phyloP scores from a whole-genome alignment of 345 rosid species.

The Arabidopsis arenosa region DNA sequence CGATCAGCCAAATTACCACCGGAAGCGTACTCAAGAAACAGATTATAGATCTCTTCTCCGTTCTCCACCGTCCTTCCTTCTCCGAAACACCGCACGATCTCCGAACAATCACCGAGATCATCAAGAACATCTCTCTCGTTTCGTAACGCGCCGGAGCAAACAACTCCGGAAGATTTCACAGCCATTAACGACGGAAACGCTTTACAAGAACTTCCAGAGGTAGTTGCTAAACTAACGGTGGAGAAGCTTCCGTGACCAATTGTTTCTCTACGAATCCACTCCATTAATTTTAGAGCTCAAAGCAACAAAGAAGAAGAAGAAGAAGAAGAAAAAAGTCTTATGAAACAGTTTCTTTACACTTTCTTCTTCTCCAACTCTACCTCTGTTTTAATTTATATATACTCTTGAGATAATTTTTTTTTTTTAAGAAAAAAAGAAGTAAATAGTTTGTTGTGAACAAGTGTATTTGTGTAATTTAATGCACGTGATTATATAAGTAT shows the following conservation, averaged over 20 bases:
- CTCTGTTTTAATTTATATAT: slow-evolving; percentile 27
- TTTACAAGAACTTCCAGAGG: slow-evolving; percentile 33
- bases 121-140: slow-evolving; percentile 57
- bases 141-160: slow-evolving; percentile 50
- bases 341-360: slow-evolving; percentile 33
- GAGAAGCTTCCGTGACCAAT: slow-evolving; percentile 77
- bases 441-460: slow-evolving; percentile 26
- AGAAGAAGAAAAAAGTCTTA: background rate
- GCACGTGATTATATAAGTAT: slow-evolving; percentile 38
- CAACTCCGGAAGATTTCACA: slow-evolving; percentile 65
- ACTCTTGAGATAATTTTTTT: background rate
- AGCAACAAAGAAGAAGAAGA: background rate
- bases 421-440: background rate
- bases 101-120: slow-evolving; percentile 50
- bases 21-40: slow-evolving; percentile 73
- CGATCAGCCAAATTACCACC: slow-evolving; percentile 61
- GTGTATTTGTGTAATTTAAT: slow-evolving; percentile 27
- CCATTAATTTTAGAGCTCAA: slow-evolving; percentile 43
- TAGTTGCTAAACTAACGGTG: slow-evolving; percentile 59
- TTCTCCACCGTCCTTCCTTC: slow-evolving; percentile 49
- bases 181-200: slow-evolving; percentile 58
- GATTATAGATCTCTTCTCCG: slow-evolving; percentile 57
- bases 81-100: slow-evolving; percentile 67
- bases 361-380: slow-evolving; percentile 27
- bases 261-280: slow-evolving; percentile 68